These are phyloP conservation scores for Neurospora sp. DNA, from an alignment of 495 filamentous ascomycete species.

Conservation along the genomic window DNA sequence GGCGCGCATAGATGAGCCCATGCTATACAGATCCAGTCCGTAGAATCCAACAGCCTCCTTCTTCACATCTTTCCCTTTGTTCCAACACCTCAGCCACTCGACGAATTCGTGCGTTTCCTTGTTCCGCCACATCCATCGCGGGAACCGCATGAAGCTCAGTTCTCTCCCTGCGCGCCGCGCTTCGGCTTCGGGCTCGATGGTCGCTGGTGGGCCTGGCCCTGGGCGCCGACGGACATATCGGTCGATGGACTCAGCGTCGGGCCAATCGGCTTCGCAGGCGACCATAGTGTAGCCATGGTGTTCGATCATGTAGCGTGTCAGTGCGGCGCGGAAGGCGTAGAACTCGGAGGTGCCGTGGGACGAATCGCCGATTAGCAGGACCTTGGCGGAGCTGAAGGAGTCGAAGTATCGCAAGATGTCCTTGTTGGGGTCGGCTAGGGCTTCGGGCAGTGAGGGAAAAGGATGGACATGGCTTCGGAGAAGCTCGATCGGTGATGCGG, in stretches of 20 bases:
- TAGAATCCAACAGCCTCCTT: slow-evolving; percentile 37
- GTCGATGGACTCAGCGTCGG: slow-evolving; percentile 46
- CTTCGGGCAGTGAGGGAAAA: not conserved
- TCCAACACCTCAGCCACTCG: slow-evolving; percentile 46
- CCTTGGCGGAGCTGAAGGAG: slow-evolving; percentile 24
- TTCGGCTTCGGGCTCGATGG: slow-evolving; percentile 9
- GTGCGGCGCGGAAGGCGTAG: slow-evolving; percentile 43
- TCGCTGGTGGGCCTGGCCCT: slow-evolving; percentile 14
- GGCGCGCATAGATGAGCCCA: slow-evolving; percentile 41
- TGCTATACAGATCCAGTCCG: slow-evolving; percentile 46
- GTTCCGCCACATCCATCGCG: slow-evolving; percentile 57
- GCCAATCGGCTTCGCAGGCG: slow-evolving; percentile 51
- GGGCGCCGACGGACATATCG: slow-evolving; percentile 44
- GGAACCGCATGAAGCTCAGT: slow-evolving; percentile 42
- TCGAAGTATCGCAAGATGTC: slow-evolving; percentile 25
- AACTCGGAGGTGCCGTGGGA: slow-evolving; percentile 53
- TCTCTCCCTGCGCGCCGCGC: slow-evolving; percentile 19
- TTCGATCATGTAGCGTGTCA: slow-evolving; percentile 44
- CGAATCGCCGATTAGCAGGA: slow-evolving; percentile 47
- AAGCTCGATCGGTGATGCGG: not conserved
- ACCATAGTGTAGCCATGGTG: slow-evolving; percentile 47
- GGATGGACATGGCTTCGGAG: not conserved
- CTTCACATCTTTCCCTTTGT: slow-evolving; percentile 23
- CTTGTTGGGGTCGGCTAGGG: not conserved
- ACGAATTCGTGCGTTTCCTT: slow-evolving; percentile 43